Base-by-base conservation (phyloP, 2,329 filamentous ascomycete species). In the Clonostachys chloroleuca region DNA sequence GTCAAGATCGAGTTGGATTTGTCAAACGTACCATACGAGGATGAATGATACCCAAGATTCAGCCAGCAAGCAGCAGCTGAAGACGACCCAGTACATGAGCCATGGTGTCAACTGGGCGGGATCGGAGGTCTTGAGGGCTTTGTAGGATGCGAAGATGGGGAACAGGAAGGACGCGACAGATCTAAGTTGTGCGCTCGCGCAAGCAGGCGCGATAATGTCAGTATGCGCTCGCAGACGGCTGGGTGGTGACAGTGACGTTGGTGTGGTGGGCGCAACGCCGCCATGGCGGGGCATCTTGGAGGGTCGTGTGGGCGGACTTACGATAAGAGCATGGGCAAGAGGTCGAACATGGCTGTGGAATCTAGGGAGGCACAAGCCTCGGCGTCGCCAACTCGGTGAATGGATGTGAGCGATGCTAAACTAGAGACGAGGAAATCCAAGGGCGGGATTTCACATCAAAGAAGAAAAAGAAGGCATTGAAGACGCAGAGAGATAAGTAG, bases 1-100 rank as follows among this genome's bases (percentile, higher is more conserved):
- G 9, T 10, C 24, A 30, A 30, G 24, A 30, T 30, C 24, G 24
- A 30, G 24, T 30, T 30, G 24, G 8, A 3, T 10, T 30, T 10
- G 24, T 30, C 14, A 12, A 13, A 60, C 70, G 45, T 69, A 85
- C 86, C 91, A 97, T 64, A 79, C 79, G 42, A 97, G 79, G 60
- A 97, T 84, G 70, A 92, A 96, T 59, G 86, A 83, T 48, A 87
- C 84, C 81, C 91, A 95, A 42, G 87, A 92, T 72, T 97, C 94
- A 67, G 84, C 81, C 51, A 94, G 80, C 48, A 92, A 77, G 58
- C 85, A 82, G 64, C 89, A 86, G 51, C 89, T 88, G 54, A 96
- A 81, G 20, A 96, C 90, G 51, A 96, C 90, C 87, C 92, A 99
- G 79, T 97, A 99, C 87, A 97, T 97, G 55, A 97, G 81, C 94